A percentile compares a stretch with the other conserved stretches of the same genome.
Conservation (phyloP, 257 asterid species). For the Cynanchum wilfordii region DNA sequence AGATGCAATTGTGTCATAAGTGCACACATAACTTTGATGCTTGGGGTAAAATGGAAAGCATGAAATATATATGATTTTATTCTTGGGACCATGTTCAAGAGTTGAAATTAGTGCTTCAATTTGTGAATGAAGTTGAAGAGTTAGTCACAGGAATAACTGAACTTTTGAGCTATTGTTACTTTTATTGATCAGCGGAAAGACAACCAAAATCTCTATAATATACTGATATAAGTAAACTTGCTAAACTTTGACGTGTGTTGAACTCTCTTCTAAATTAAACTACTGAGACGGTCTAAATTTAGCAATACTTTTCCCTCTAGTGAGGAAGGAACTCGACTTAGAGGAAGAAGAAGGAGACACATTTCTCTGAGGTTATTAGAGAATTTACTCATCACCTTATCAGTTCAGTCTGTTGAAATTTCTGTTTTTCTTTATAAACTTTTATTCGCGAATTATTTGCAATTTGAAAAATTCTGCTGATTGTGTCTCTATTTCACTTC, state of each 20-base stretch:
- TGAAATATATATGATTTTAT: not conserved
- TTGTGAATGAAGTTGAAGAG: not conserved
- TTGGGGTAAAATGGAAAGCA: not conserved
- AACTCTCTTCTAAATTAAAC: not conserved
- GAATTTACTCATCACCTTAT: not conserved
- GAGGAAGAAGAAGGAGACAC: too few species aligned
- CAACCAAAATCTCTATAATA: not conserved
- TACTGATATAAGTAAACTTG: not conserved
- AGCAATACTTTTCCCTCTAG: too few species aligned
- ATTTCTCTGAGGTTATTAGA: not conserved
- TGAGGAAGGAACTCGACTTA: too few species aligned
- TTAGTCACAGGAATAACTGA: slow-evolving; percentile 1
- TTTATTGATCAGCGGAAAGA: not conserved
- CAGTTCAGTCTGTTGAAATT: slow-evolving; percentile 1
- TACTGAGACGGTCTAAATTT: not conserved
- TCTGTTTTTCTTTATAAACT: too few species aligned
- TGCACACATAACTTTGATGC: not conserved
- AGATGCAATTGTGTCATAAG: not conserved
- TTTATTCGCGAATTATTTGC: not conserved
- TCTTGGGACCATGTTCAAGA: not conserved
- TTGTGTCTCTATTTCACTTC: not conserved
- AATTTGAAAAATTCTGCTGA: not conserved
- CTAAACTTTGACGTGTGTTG: not conserved
- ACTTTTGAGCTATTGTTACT: not conserved
- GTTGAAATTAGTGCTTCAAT: not conserved